These are phyloP conservation scores for Pneumocystis carinii DNA, from an alignment of 1,139 yeast species.

Conservation along the genomic window DNA sequence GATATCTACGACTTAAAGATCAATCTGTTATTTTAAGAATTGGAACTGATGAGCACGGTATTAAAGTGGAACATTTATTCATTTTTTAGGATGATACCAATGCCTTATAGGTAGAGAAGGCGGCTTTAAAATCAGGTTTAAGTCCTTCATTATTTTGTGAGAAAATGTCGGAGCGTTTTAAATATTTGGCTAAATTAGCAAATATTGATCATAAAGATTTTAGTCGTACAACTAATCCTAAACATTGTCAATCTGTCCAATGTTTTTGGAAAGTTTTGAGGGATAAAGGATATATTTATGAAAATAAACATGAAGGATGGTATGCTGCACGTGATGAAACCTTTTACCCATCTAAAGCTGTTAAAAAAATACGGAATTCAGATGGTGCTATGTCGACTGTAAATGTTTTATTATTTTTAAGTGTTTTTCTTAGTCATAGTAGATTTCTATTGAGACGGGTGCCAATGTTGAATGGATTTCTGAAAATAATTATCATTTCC, in stretches of 20 bases:
- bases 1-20: slow-evolving; percentile 49
- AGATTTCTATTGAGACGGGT: slow-evolving; percentile 57
- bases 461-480: slow-evolving; percentile 59
- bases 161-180: slow-evolving; percentile 47
- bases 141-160: slow-evolving; percentile 63
- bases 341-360: slow-evolving; percentile 72
- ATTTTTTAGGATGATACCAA: not conserved
- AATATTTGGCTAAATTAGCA: slow-evolving; percentile 40
- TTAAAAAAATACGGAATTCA: slow-evolving; percentile 33
- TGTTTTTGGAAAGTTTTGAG: slow-evolving; percentile 52
- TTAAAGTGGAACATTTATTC: slow-evolving; percentile 30
- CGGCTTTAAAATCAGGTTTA: slow-evolving; percentile 44
- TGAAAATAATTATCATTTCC: slow-evolving; percentile 80
- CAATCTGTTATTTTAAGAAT: slow-evolving; percentile 47
- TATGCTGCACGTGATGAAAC: slow-evolving; percentile 90
- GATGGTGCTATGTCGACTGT: slow-evolving; percentile 20
- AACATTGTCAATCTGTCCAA: slow-evolving; percentile 52
- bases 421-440: not conserved
- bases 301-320: slow-evolving; percentile 86
- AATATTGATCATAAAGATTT: slow-evolving; percentile 56
- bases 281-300: slow-evolving; percentile 53
- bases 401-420: not conserved
- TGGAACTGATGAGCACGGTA: slow-evolving; percentile 96
- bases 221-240: slow-evolving; percentile 77
- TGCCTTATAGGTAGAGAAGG: slow-evolving; percentile 39